A percentile compares a stretch with the other conserved stretches of the same genome.
These are phyloP conservation scores for Chlamydomonas schloesseri DNA, from an alignment of 139 green algal species.

Conservation along the genomic window DNA sequence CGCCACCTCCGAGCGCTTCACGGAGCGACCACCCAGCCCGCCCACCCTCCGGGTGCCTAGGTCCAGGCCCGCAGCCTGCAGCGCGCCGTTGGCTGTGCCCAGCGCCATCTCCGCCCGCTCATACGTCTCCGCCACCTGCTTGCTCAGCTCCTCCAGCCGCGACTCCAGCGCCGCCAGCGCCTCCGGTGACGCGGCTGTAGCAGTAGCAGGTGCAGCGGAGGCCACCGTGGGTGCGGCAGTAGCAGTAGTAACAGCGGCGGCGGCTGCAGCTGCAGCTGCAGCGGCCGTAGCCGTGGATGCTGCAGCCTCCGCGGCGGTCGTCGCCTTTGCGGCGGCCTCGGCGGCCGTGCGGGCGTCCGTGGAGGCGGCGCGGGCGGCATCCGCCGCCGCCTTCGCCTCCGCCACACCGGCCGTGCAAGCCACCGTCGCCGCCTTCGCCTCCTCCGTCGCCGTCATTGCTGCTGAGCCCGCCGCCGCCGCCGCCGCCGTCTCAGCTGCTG, in stretches of 20 bases:
- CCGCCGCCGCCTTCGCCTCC: too few relatives aligned
- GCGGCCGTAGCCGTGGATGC: neutral
- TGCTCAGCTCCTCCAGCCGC: neutral
- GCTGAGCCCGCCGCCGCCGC: neutral
- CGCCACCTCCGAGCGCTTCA: neutral
- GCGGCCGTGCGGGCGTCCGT: neutral
- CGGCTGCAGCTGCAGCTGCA: neutral
- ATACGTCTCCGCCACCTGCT: neutral
- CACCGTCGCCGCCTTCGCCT: constrained; percentile 7
- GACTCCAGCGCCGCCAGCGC: neutral
- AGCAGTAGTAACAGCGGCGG: too few relatives aligned
- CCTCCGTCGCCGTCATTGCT: neutral
- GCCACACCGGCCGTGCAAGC: neutral
- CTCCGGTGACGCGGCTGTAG: neutral
- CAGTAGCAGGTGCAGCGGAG: neutral
- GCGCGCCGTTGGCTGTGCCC: neutral
- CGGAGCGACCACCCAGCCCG: too few relatives aligned
- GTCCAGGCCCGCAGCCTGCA: neutral
- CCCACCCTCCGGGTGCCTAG: neutral
- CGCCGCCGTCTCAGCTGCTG: neutral
- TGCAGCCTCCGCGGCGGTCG: neutral
- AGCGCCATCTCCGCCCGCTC: constrained; percentile 1
- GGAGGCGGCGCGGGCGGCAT: neutral
- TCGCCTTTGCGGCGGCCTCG: neutral
- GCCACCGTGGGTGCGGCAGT: too few relatives aligned